phyloP scores from a whole-genome alignment of 345 rosid genomes.

The Brassica cretica region DNA sequence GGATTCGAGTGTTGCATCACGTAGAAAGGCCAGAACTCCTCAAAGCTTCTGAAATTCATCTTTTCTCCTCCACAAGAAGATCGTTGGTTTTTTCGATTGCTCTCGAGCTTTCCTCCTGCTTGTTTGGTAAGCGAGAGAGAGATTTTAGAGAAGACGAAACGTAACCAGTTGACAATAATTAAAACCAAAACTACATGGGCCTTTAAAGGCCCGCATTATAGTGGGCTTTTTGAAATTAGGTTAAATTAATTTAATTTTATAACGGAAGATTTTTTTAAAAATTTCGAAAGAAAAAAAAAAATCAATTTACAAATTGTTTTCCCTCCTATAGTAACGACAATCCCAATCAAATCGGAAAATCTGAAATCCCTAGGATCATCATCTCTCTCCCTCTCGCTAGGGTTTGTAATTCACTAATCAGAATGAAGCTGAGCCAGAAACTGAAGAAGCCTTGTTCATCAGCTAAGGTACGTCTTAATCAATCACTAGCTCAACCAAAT shows the following conservation, averaged over 20 bases:
- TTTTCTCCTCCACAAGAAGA: not conserved
- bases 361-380: slow-evolving; percentile 22
- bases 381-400: slow-evolving; percentile 19
- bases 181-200: not conserved
- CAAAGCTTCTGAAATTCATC: slow-evolving; percentile 93
- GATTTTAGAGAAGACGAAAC: slow-evolving; percentile 7
- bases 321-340: slow-evolving; percentile 28
- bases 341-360: not conserved
- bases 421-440: slow-evolving; percentile 55
- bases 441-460: slow-evolving; percentile 51
- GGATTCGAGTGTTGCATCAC: slow-evolving; percentile 88
- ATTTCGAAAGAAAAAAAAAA: not conserved
- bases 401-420: slow-evolving; percentile 24
- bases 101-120: slow-evolving; percentile 3
- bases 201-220: not conserved
- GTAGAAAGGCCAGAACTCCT: slow-evolving; percentile 92
- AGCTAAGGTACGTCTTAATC: slow-evolving; percentile 47
- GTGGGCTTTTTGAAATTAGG: not conserved
- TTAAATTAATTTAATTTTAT: not conserved
- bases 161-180: not conserved
- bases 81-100: slow-evolving; percentile 6
- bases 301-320: slow-evolving; percentile 9
- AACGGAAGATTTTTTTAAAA: slow-evolving; percentile 11
- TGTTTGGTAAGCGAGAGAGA: not conserved
- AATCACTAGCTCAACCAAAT: slow-evolving; percentile 9